phyloP scores from a whole-genome alignment of 345 rosid genomes.

The Lepidium sativum region DNA sequence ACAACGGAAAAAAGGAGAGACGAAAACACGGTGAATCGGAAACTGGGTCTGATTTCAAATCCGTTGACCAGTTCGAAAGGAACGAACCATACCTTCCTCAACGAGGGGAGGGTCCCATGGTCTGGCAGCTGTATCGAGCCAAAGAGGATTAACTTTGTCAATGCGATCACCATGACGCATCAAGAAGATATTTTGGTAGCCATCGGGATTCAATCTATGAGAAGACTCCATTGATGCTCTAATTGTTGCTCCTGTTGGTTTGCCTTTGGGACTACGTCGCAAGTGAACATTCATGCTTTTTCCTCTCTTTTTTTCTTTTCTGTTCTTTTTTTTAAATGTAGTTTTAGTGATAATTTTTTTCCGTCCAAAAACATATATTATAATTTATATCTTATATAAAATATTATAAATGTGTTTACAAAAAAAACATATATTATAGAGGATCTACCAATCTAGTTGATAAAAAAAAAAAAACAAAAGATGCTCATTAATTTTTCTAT shows the following conservation, averaged over 20 bases:
- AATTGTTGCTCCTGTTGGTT: neutral
- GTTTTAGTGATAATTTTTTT: no score
- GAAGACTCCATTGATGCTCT: conserved; percentile 12
- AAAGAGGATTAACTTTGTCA: conserved; percentile 42
- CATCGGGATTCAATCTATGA: neutral
- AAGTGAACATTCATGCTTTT: no score
- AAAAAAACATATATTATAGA: no score
- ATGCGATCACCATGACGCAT: conserved; percentile 85
- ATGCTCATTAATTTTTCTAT: no score
- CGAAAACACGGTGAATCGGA: conserved; percentile 68
- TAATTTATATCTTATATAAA: no score
- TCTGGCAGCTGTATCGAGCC: conserved; percentile 43
- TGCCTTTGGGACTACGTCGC: neutral
- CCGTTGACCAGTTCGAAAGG: conserved; percentile 36
- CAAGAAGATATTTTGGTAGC: conserved; percentile 51
- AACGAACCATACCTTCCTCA: conserved; percentile 39
- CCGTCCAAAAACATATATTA: no score
- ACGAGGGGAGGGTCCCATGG: conserved; percentile 80
- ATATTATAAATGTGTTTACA: no score
- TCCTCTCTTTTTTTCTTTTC: no score
- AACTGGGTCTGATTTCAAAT: conserved; percentile 36
- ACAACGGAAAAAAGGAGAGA: conserved; percentile 81
- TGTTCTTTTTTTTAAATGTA: no score
- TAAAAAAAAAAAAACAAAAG: no score
- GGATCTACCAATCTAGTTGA: no score